Base-by-base conservation (phyloP, 2,329 filamentous ascomycete genomes). In the Pochonia chlamydosporia region DNA sequence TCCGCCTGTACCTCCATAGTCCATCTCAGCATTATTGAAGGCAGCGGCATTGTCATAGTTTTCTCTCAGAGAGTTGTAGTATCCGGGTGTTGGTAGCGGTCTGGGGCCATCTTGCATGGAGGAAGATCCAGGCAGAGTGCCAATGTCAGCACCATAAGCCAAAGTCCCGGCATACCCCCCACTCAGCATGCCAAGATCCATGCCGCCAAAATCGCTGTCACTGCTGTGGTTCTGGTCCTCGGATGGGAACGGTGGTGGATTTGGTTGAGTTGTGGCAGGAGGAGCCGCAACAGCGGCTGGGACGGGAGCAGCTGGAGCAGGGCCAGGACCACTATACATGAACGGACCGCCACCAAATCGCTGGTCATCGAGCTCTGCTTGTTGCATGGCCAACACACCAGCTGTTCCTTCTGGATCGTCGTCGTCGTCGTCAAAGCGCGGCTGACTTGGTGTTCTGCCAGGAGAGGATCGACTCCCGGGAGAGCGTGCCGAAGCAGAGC, bases 1-100 rank as follows among this genome's bases (percentile, higher is more conserved):
- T 1, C 93, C 93, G 35, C 92, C 93, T n/a, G 90, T 96, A 7
- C 88, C 91, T 43, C 82, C 87, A 40, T 89, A 90, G 64, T 97
- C 92, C 43, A 96, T 85, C 46, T 87, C 79, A 5, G 86, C 89
- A 46, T 82, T 76, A 13, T 70, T 61, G 53, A 77, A 77, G 6
- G 70, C 69, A 1, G 72, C 61, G 1, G 63, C 57, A 40, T 59
- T 59, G 47, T 61, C 59, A 14, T 67, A 56, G 14, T 53, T 54
- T 20, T 60, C 54, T 33, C 54, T 55, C 11, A 55, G 51, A 24
- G 54, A 55, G 40, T 56, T 54, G 40, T 59, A 56, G 51, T 68
- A 61, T 50, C 70, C 58, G 44, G 74, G 66, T 20, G 67, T 72
- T 5, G 78, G 75, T 36, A 81, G 60, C 11, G 73, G 72, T 7